Evolutionary conservation across 2,329 filamentous ascomycete species (phyloP).

Genomic region (Monilinia aucupariae): DNA sequence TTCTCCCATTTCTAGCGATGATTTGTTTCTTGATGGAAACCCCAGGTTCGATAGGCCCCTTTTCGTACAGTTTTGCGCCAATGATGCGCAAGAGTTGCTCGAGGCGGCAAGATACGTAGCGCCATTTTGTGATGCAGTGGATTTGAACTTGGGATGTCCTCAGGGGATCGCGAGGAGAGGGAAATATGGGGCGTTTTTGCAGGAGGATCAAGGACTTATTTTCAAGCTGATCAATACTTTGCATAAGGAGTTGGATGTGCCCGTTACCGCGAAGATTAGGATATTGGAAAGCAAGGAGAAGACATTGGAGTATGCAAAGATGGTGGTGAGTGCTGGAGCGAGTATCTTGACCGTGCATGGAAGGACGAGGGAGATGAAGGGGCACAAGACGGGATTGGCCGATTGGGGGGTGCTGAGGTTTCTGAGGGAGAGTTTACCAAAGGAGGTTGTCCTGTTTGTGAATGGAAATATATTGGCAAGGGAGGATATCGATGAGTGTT

Average conservation of each 20-base stretch:
- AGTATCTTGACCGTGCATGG: constrained; percentile 94
- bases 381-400: constrained; percentile 86
- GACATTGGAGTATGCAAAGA: constrained; percentile 83
- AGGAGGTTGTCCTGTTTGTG: constrained; percentile 88
- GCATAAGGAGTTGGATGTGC: constrained; percentile 70
- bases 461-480: constrained; percentile 89
- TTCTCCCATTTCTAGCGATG: constrained; percentile 32
- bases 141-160: constrained; percentile 91
- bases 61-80: constrained; percentile 95
- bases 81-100: constrained; percentile 74
- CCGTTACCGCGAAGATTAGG: constrained; percentile 91
- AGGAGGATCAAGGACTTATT: constrained; percentile 85
- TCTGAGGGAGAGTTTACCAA: constrained; percentile 73
- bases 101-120: constrained; percentile 71
- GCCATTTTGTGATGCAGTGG: constrained; percentile 89
- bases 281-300: constrained; percentile 81
- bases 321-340: constrained; percentile 79
- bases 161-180: constrained; percentile 91
- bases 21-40: constrained; percentile 76
- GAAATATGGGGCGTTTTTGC: constrained; percentile 88
- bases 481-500: constrained; percentile 69
- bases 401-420: constrained; percentile 86
- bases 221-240: constrained; percentile 77
- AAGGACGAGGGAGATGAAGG: constrained; percentile 83
- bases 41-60: constrained; percentile 78